Base-by-base conservation (phyloP, 805 yeast species). In the Candida koratica region DNA sequence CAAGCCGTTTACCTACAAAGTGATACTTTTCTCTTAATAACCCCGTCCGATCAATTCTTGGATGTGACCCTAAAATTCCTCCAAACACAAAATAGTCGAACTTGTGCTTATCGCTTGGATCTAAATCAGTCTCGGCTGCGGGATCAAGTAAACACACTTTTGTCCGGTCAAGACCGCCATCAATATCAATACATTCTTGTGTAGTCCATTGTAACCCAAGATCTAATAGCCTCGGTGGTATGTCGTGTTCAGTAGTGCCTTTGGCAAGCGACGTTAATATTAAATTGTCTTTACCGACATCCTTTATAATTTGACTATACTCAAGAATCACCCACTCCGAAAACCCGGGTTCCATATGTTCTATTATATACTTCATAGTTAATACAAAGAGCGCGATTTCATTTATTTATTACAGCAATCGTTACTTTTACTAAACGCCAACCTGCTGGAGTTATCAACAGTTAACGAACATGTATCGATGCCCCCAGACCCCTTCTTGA, bases 301-400 rank as follows among this genome's bases (percentile, higher is more conserved):
- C 97, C 37, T 75, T 68, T 32, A 88, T 76, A 41, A 90, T 89
- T 50, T 84, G 86, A 17, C 77, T 61, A 60, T 90, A 90, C 52
- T 90, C 98, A 5, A 93, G 69, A 18, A 76, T 73, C 28, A 90
- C 97, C 98, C 98, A 90, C 46, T 84, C 93, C 45, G 96, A 86
- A 72, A 90, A 87, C 1, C 96, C 97, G 42, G 79, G 84, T 60
- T 90, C 98, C 97, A 90, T 90, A 56, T 90, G 98, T 60, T 90
- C 98, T 35, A 90, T 88, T 36, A 93, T 77, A 69, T 88, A 90
- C 61, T 86, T 87, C 95, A 85, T 85, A 27, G 9, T 20, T 10
- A 10, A n/a, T n/a, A n/a, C n/a, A n/a, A n/a, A n/a, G n/a, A n/a
- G n/a, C n/a, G n/a, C n/a, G n/a, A n/a, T n/a, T n/a, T n/a, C n/a